Percentiles rank a stretch among this genome's conserved stretches.
Conservation (phyloP, 164 flowering plant species). For the Vitis amurensis region DNA sequence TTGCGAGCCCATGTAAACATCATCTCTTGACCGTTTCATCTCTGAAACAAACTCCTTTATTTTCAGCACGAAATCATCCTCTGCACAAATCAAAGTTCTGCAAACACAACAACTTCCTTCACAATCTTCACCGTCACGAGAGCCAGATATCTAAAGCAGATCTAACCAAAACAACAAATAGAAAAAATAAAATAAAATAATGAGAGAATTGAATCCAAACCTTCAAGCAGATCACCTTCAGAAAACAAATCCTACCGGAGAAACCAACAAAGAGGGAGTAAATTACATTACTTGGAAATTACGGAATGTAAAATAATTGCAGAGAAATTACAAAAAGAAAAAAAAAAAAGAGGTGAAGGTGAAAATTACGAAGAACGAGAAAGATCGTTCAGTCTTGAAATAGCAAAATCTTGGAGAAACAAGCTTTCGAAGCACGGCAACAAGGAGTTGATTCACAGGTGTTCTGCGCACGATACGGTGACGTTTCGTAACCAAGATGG, state of each 20-base stretch:
- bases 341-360: background rate
- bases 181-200: conserved; percentile 4
- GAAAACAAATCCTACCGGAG: conserved; percentile 24
- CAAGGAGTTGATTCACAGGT: background rate
- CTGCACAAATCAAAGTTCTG: conserved; percentile 5
- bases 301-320: conserved; percentile 13
- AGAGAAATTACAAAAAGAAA: background rate
- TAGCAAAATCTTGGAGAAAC: conserved; percentile 5
- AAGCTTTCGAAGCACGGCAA: conserved; percentile 4
- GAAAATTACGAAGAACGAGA: conserved; percentile 6
- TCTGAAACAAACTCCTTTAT: conserved; percentile 2
- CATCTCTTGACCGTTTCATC: conserved; percentile 88
- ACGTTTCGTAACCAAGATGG: no score
- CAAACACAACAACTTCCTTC: conserved; percentile 10
- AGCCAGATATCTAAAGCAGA: conserved; percentile 21
- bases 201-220: conserved; percentile 13
- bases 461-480: no score
- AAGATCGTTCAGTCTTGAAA: conserved; percentile 18
- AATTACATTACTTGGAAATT: conserved; percentile 32
- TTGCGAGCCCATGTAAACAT: conserved; percentile 52
- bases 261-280: conserved; percentile 10
- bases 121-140: background rate
- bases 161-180: conserved; percentile 17
- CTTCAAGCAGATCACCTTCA: conserved; percentile 33
- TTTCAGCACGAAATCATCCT: conserved; percentile 27